phyloP scores from a whole-genome alignment of 2,329 filamentous ascomycete species.

The Venturia nashicola region DNA sequence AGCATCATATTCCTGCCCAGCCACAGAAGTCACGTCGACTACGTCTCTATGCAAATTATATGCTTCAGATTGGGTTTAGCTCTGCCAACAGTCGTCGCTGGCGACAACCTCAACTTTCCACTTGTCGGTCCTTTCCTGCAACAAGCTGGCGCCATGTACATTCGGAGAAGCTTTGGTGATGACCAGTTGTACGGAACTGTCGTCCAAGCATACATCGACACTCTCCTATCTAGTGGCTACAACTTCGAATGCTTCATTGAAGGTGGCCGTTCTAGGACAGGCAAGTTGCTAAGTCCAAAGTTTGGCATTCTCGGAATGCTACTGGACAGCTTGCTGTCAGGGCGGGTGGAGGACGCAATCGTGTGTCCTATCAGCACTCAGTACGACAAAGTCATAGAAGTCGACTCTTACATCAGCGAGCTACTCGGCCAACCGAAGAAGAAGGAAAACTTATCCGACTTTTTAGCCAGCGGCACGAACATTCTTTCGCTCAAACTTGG shows the following conservation, averaged over 20 bases:
- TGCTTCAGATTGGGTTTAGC: constrained; percentile 87
- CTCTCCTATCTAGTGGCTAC: constrained; percentile 75
- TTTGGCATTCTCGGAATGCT: constrained; percentile 92
- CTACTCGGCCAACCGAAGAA: constrained; percentile 88
- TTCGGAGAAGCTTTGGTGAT: constrained; percentile 81
- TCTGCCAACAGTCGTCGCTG: constrained; percentile 82
- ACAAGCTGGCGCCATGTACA: constrained; percentile 95
- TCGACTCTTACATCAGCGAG: constrained; percentile 90
- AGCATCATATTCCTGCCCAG: constrained; percentile 93
- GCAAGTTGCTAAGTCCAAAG: constrained; percentile 86
- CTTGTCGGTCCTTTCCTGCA: constrained; percentile 82
- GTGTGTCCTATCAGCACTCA: constrained; percentile 95
- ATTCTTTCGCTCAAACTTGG: constrained; percentile 81
- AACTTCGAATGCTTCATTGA: constrained; percentile 99
- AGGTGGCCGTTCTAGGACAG: constrained; percentile 81
- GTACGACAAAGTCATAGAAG: constrained; percentile 98
- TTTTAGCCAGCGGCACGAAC: constrained; percentile 68
- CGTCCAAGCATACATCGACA: constrained; percentile 96
- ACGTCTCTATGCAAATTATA: constrained; percentile 86
- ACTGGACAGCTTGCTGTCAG: constrained; percentile 78
- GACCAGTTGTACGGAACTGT: constrained; percentile 81
- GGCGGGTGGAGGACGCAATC: constrained; percentile 77
- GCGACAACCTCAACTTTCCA: constrained; percentile 93
- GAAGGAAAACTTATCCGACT: constrained; percentile 84
- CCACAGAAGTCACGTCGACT: constrained; percentile 91